Conservation (phyloP, 208 protist genomes). For the Trypanosoma lewisi region DNA sequence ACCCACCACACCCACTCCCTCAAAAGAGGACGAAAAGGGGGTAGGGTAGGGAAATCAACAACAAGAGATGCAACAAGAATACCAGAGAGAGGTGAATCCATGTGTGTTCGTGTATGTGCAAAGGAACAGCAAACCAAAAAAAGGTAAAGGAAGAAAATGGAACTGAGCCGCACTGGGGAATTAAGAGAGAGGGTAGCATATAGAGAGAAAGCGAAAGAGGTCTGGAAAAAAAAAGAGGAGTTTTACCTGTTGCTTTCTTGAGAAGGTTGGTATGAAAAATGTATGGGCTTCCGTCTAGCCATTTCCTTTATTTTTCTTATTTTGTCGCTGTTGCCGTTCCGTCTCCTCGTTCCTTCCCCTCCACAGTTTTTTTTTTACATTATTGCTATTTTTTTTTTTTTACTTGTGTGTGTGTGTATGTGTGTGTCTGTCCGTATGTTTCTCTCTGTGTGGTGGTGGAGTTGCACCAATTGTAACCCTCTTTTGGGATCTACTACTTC, state of each 20-base stretch:
- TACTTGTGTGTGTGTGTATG: background rate
- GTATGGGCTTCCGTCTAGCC: background rate
- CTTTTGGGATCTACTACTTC: no score
- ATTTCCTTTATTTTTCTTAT: slow-evolving; percentile 2
- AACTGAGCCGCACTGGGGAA: background rate
- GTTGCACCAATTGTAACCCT: no score
- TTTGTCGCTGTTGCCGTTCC: background rate
- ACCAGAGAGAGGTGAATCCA: slow-evolving; percentile 4
- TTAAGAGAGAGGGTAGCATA: background rate
- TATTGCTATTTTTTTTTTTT: background rate
- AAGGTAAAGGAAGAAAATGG: background rate
- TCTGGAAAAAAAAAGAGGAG: background rate
- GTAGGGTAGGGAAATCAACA: no score
- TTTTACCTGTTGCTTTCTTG: background rate
- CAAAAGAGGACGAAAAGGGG: no score
- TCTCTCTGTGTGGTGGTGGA: no score
- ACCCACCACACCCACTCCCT: no score
- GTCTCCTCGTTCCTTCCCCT: background rate
- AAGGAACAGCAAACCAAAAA: background rate
- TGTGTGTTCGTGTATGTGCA: background rate
- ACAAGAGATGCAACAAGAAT: slow-evolving; percentile 7
- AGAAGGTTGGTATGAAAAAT: background rate
- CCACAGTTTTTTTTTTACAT: slow-evolving; percentile 10
- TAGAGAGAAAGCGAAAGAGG: slow-evolving; percentile 15
- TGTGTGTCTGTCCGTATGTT: no score